These are phyloP conservation scores for Cyclanthera cordifolia DNA, from an alignment of 306 rosid species.

Conservation along the genomic window DNA sequence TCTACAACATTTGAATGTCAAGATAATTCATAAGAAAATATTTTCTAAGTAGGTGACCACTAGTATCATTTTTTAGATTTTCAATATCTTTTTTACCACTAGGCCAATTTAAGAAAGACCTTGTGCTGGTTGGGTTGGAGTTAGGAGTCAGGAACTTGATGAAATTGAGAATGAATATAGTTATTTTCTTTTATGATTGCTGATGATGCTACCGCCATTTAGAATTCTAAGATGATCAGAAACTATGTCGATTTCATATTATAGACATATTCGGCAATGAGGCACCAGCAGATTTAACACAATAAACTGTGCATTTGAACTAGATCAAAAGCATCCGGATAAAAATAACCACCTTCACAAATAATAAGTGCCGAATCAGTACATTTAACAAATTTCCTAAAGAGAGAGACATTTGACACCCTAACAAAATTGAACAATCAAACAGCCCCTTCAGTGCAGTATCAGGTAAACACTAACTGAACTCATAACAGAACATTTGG, in stretches of 20 bases:
- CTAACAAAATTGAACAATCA: not conserved
- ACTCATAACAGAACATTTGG: not conserved
- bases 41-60: too few relatives aligned
- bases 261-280: not conserved
- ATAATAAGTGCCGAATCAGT: not conserved
- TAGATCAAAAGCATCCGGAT: not conserved
- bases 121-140: not conserved
- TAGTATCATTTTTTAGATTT: too few relatives aligned
- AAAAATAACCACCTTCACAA: not conserved
- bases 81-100: too few relatives aligned
- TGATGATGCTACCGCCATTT: not conserved
- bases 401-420: not conserved
- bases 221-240: not conserved
- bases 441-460: not conserved
- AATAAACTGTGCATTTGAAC: not conserved
- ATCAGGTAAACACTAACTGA: not conserved
- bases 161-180: not conserved
- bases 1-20: too few relatives aligned
- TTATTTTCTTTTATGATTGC: not conserved
- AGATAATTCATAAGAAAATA: too few relatives aligned
- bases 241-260: not conserved
- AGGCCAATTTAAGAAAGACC: too few relatives aligned
- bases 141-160: not conserved
- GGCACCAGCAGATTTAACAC: not conserved
- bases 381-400: not conserved